Evolutionary conservation across 2,329 filamentous ascomycete species (phyloP).

Genomic region (Pezicula rhizophila): DNA sequence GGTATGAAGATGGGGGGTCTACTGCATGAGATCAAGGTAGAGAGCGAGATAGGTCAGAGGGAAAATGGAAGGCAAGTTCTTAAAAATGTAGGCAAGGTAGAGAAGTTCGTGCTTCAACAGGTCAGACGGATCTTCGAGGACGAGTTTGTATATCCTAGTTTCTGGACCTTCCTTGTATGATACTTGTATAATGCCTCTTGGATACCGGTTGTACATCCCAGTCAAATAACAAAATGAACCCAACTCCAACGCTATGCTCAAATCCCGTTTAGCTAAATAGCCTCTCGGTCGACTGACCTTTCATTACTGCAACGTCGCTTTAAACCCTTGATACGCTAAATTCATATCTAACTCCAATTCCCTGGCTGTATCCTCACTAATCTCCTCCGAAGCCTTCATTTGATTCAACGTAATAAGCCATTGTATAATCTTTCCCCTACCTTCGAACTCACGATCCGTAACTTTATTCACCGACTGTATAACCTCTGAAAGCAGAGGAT

Average conservation of each 20-base stretch:
- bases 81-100: conserved; percentile 98
- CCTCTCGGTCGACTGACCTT: not conserved
- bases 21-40: conserved; percentile 87
- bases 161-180: conserved; percentile 91
- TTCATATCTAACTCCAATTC: conserved; percentile 93
- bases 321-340: conserved; percentile 90
- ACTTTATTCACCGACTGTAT: conserved; percentile 98
- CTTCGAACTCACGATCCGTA: conserved; percentile 90
- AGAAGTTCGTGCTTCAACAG: conserved; percentile 94
- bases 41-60: conserved; percentile 93
- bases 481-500: conserved; percentile 87
- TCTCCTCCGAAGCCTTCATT: conserved; percentile 91
- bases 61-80: conserved; percentile 89
- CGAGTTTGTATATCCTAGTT: conserved; percentile 96
- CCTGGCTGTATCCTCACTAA: conserved; percentile 79
- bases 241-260: conserved; percentile 17
- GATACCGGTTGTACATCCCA: not conserved
- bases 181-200: not conserved
- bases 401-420: conserved; percentile 97
- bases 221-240: not conserved
- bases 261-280: not conserved
- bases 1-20: conserved; percentile 60
- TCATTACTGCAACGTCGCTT: conserved; percentile 36
- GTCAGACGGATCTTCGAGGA: conserved; percentile 97
- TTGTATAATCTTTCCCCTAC: conserved; percentile 93